These are phyloP conservation scores for Penicillium corylophilum DNA, from an alignment of 2,329 filamentous ascomycete genomes.

Conservation along the genomic window DNA sequence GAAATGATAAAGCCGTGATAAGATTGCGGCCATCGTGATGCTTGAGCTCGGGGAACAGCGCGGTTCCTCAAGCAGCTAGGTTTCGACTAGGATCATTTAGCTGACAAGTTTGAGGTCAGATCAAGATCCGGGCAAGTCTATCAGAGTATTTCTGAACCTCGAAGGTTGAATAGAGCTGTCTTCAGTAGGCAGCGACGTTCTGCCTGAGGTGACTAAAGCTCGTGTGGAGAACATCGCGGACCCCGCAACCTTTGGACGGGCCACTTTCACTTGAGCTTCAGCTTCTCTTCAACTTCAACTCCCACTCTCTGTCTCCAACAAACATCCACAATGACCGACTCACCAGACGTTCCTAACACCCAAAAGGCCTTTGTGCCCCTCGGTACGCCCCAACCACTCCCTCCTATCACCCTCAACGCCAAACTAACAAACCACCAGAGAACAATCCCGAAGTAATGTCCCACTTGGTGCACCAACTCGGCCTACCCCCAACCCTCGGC, in stretches of 20 bases:
- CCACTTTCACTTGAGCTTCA: background rate
- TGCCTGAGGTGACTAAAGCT: background rate
- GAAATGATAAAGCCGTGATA: background rate
- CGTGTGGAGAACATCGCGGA: slow-evolving; percentile 7
- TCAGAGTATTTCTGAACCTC: too few relatives aligned
- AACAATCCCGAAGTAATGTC: slow-evolving; percentile 90
- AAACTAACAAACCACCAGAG: slow-evolving; percentile 42
- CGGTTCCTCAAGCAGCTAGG: background rate
- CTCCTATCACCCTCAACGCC: background rate
- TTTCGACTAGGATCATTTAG: background rate
- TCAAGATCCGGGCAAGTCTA: too few relatives aligned
- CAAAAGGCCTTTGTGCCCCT: slow-evolving; percentile 52
- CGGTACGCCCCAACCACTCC: slow-evolving; percentile 30
- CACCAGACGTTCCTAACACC: slow-evolving; percentile 37
- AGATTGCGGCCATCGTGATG: background rate
- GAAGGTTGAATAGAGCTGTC: too few relatives aligned
- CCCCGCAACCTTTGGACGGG: slow-evolving; percentile 8
- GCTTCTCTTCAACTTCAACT: background rate
- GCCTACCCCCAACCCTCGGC: slow-evolving; percentile 71
- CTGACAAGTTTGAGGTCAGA: background rate
- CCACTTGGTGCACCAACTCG: slow-evolving; percentile 75
- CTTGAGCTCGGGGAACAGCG: background rate
- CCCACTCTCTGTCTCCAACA: background rate
- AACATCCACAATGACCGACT: slow-evolving; percentile 30
- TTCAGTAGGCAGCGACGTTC: background rate